Conservation (phyloP, 2,329 filamentous ascomycete genomes). For the Ophiocordyceps camponoti-rufipedis region DNA sequence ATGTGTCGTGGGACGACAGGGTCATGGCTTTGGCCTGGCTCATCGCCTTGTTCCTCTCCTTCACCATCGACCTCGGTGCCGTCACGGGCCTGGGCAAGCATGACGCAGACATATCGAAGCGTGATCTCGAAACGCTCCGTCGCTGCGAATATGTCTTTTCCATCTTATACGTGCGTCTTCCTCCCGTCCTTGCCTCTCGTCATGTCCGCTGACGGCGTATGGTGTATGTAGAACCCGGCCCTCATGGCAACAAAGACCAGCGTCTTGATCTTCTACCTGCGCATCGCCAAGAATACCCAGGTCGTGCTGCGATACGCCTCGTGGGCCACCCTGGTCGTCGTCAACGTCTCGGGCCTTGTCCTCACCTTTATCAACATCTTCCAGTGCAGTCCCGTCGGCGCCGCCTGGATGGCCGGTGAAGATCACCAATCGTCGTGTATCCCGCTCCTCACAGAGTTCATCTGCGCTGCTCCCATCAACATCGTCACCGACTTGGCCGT, state of each 20-base stretch:
- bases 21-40: conserved; percentile 67
- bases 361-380: conserved; percentile 77
- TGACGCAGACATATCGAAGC: conserved; percentile 36
- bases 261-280: conserved; percentile 81
- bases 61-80: conserved; percentile 46
- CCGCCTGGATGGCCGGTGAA: conserved; percentile 38
- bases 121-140: conserved; percentile 33
- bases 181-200: neutral
- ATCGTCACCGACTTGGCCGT: conserved; percentile 83
- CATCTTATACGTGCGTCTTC: conserved; percentile 37
- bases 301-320: conserved; percentile 64
- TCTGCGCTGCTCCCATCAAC: conserved; percentile 72
- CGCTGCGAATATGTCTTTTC: conserved; percentile 46
- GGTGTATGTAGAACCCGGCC: conserved; percentile 50
- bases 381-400: conserved; percentile 60
- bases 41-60: conserved; percentile 47
- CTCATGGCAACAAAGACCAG: conserved; percentile 86
- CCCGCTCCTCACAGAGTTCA: conserved; percentile 42
- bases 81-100: conserved; percentile 49
- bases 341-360: conserved; percentile 61
- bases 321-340: conserved; percentile 58
- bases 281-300: conserved; percentile 60
- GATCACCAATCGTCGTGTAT: conserved; percentile 25
- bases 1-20: conserved; percentile 59
- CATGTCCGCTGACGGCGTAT: no score